These are phyloP conservation scores for Adansonia madagascariensis DNA, from an alignment of 441 rosid species.

Conservation along the genomic window DNA sequence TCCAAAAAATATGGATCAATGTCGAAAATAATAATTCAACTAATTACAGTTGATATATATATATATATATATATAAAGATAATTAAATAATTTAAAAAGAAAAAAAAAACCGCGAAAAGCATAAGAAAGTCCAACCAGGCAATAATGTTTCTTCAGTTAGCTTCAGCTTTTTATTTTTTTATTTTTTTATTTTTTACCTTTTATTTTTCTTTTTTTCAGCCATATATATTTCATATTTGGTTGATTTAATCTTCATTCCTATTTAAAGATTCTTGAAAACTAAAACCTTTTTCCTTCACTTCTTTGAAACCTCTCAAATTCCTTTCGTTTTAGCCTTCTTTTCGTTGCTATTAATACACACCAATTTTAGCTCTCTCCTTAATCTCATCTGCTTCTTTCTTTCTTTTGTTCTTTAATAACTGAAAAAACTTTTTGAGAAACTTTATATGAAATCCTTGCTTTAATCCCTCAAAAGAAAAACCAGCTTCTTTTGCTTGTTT, in stretches of 20 bases:
- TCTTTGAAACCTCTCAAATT: not conserved
- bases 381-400: not conserved
- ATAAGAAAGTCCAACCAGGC: not conserved
- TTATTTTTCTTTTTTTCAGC: not conserved
- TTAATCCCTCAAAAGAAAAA: constrained; percentile 9
- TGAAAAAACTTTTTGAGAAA: not conserved
- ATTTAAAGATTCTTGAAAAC: constrained; percentile 5
- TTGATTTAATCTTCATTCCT: not conserved
- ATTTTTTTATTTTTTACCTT: not conserved
- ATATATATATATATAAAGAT: not conserved
- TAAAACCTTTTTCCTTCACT: not conserved
- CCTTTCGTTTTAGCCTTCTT: not conserved
- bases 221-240: not conserved
- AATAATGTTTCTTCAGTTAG: not conserved
- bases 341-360: not conserved
- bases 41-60: not conserved
- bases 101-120: no score
- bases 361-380: not conserved
- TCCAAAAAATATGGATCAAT: no score
- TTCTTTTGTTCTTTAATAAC: not conserved
- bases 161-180: not conserved
- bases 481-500: constrained; percentile 36
- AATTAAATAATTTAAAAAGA: not conserved
- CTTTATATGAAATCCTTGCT: not conserved
- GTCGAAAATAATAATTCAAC: not conserved